Conservation (phyloP, 495 filamentous ascomycete genomes). For the Saxophila tyrrhenica region DNA sequence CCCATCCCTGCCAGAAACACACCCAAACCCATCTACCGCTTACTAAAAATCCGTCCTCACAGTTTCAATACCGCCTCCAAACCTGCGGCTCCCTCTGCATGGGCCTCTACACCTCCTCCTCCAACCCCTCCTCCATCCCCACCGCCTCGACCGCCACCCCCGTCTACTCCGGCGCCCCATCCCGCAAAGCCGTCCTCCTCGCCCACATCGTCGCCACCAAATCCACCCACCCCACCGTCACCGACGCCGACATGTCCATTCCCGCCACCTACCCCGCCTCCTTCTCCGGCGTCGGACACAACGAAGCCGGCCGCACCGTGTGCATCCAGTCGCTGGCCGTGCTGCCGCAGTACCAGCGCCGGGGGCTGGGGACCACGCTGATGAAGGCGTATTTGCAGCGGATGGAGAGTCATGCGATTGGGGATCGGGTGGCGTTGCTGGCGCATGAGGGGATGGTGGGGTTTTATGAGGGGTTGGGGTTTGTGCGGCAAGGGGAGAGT, state of each 20-base stretch:
- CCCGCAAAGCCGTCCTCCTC: slow-evolving; percentile 53
- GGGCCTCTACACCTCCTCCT: slow-evolving; percentile 60
- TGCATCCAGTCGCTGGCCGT: slow-evolving; percentile 76
- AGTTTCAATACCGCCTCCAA: slow-evolving; percentile 76
- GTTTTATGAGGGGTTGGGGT: slow-evolving; percentile 72
- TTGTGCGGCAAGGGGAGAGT: slow-evolving; percentile 56
- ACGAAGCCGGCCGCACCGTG: slow-evolving; percentile 61
- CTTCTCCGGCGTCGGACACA: slow-evolving; percentile 43
- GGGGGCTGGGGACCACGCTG: slow-evolving; percentile 63
- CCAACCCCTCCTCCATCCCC: slow-evolving; percentile 38
- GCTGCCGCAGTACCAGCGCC: slow-evolving; percentile 59
- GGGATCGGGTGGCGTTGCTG: slow-evolving; percentile 63
- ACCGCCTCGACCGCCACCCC: slow-evolving; percentile 37
- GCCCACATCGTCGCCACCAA: slow-evolving; percentile 74
- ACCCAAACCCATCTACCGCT: slow-evolving; percentile 2
- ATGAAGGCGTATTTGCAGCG: slow-evolving; percentile 66
- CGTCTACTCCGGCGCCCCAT: slow-evolving; percentile 38
- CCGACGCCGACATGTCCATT: slow-evolving; percentile 65
- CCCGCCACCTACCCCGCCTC: slow-evolving; percentile 36
- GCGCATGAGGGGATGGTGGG: slow-evolving; percentile 58
- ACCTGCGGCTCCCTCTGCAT: slow-evolving; percentile 68
- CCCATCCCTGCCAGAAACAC: not conserved
- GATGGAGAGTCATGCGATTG: slow-evolving; percentile 52
- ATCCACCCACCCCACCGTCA: slow-evolving; percentile 47
- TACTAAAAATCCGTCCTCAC: slow-evolving; percentile 4